A percentile compares a stretch with the other conserved stretches of the same genome.
These are phyloP conservation scores for Amaranthus tricolor DNA, from an alignment of 179 eudicot species.

Conservation along the genomic window DNA sequence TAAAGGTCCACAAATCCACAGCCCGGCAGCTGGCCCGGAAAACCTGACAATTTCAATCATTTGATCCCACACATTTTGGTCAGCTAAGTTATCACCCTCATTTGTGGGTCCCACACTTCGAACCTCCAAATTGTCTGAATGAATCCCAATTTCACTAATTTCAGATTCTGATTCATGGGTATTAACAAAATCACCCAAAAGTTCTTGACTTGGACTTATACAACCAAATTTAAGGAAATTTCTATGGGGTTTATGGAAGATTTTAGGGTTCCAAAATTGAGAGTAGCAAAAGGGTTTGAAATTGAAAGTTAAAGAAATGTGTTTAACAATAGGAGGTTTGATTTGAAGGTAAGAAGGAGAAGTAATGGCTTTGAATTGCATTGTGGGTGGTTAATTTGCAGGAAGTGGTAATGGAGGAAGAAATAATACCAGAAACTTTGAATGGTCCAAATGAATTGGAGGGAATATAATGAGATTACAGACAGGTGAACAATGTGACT, in stretches of 20 bases:
- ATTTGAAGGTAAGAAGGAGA: slow-evolving; percentile 3
- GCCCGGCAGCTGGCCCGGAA: slow-evolving; percentile 87
- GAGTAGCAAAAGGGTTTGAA: slow-evolving; percentile 2
- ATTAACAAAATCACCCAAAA: slow-evolving; percentile 12
- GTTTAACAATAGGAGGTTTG: slow-evolving; percentile 6
- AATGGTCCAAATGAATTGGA: too few species aligned
- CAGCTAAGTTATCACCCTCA: slow-evolving; percentile 29
- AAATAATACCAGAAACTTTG: too few species aligned
- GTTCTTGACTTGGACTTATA: slow-evolving; percentile 29
- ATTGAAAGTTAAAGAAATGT: not conserved
- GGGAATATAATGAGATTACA: too few species aligned
- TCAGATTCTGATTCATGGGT: slow-evolving; percentile 19
- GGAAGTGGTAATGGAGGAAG: too few species aligned
- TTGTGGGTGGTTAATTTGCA: not conserved
- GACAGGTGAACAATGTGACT: too few species aligned
- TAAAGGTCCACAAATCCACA: slow-evolving; percentile 92
- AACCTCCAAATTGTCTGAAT: not conserved
- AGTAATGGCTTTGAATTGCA: slow-evolving; percentile 28
- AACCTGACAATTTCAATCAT: slow-evolving; percentile 78
- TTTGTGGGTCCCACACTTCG: slow-evolving; percentile 9
- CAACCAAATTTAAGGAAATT: slow-evolving; percentile 18
- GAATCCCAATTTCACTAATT: not conserved
- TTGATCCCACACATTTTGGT: slow-evolving; percentile 63
- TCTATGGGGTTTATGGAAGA: slow-evolving; percentile 1
- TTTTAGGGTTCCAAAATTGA: not conserved